Conservation (phyloP, 2,329 filamentous ascomycete genomes). For the Colletotrichum sp. region DNA sequence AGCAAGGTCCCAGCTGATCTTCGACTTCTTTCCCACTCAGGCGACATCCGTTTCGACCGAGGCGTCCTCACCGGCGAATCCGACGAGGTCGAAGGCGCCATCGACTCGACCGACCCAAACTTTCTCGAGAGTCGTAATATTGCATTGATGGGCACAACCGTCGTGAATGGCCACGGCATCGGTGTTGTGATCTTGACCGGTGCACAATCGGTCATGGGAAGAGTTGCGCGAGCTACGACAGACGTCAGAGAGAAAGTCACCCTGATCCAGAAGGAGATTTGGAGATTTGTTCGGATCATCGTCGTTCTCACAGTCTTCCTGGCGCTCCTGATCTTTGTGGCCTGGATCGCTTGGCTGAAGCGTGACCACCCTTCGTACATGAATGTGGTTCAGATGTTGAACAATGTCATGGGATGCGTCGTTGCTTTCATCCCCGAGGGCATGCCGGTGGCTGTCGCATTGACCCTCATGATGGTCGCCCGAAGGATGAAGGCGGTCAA, state of each 20-base stretch:
- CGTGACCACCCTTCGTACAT: conserved; percentile 28
- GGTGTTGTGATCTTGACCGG: neutral
- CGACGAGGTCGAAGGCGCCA: neutral
- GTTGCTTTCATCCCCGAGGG: conserved; percentile 31
- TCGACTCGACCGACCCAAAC: neutral
- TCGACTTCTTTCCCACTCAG: neutral
- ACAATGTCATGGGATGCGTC: neutral
- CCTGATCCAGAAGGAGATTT: neutral
- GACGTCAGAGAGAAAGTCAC: neutral
- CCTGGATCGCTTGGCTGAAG: conserved; percentile 41
- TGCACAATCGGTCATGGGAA: neutral
- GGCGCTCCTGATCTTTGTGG: conserved; percentile 30
- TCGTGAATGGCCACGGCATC: neutral
- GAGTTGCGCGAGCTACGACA: neutral
- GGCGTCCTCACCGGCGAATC: neutral
- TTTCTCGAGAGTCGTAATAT: neutral
- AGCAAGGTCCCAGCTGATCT: neutral
- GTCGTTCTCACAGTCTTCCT: neutral
- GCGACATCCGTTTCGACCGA: neutral
- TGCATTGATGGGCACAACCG: neutral
- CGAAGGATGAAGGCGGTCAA: conserved; percentile 46
- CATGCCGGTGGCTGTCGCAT: conserved; percentile 42
- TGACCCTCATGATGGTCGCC: conserved; percentile 48
- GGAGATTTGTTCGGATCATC: neutral
- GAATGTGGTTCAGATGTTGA: neutral